Evolutionary conservation across 2,329 filamentous ascomycete genomes (phyloP).

Genomic region (Neofusicoccum umdonicola): DNA sequence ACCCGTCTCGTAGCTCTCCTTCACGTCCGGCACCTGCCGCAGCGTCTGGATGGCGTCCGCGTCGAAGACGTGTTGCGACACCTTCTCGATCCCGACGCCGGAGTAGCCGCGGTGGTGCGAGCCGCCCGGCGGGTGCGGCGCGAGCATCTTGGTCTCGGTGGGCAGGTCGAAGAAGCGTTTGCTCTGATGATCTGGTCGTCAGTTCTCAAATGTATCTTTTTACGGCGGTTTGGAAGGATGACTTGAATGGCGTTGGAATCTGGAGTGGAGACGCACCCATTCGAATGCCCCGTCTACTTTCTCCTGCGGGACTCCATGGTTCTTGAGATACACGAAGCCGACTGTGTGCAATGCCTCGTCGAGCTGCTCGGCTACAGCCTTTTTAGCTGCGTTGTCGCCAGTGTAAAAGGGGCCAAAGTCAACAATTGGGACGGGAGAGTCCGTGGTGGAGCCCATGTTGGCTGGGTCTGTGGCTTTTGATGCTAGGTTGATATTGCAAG

Average conservation of each 20-base stretch:
- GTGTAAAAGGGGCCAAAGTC: constrained; percentile 28
- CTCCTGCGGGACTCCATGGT: constrained; percentile 35
- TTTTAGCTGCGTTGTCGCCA: constrained; percentile 21
- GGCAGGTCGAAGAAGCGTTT: constrained; percentile 40
- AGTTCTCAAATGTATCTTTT: neutral
- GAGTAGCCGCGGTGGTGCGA: constrained; percentile 42
- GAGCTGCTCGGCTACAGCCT: constrained; percentile 31
- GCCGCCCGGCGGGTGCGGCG: constrained; percentile 40
- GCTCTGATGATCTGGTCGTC: constrained; percentile 20
- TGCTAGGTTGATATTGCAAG: neutral
- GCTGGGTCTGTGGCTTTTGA: neutral
- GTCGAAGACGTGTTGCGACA: constrained; percentile 30
- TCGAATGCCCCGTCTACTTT: constrained; percentile 30
- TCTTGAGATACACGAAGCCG: constrained; percentile 44
- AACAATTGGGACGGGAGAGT: constrained; percentile 27
- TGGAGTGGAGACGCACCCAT: constrained; percentile 24
- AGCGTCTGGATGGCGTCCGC: constrained; percentile 22
- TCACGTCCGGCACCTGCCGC: constrained; percentile 30
- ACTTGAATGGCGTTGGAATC: too few relatives aligned
- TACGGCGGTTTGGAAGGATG: too few relatives aligned
- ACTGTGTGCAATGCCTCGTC: constrained; percentile 37
- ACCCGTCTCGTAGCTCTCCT: constrained; percentile 36
- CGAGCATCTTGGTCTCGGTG: constrained; percentile 34
- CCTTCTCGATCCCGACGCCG: constrained; percentile 37
- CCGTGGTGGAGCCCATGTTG: neutral